Conservation (phyloP, 139 green algal genomes). For the Chlamydomonas schloesseri region DNA sequence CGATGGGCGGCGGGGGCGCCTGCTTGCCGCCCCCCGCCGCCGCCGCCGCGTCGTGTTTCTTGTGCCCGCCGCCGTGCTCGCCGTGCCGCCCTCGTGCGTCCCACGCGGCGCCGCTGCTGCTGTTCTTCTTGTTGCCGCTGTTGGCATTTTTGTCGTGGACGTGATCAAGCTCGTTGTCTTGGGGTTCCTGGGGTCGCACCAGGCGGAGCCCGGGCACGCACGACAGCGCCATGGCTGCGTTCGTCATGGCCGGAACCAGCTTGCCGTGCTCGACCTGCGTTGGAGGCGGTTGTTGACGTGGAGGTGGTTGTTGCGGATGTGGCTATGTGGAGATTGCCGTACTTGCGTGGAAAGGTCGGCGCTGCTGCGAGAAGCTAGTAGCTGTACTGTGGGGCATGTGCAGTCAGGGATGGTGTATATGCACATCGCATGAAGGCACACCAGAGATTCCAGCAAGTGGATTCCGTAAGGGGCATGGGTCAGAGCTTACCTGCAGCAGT, state of each 20-base stretch:
- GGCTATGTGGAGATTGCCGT: too few relatives aligned
- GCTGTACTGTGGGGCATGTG: too few relatives aligned
- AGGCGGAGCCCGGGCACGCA: not conserved
- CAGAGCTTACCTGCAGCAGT: not conserved
- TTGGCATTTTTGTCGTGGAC: not conserved
- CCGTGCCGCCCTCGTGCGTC: not conserved
- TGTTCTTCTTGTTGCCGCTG: not conserved
- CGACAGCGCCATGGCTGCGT: conserved; percentile 17
- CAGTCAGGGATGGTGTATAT: too few relatives aligned
- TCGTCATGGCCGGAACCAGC: not conserved
- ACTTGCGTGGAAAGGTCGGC: too few relatives aligned
- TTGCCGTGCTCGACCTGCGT: conserved; percentile 7
- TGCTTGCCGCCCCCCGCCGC: not conserved
- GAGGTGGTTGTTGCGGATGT: too few relatives aligned
- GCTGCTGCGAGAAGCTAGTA: too few relatives aligned
- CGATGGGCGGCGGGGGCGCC: not conserved
- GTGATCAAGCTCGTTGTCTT: not conserved
- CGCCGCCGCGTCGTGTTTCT: not conserved
- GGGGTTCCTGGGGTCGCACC: not conserved
- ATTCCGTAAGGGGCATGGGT: too few relatives aligned
- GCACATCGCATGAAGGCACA: too few relatives aligned
- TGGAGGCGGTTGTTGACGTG: too few relatives aligned
- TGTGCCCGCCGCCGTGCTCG: not conserved
- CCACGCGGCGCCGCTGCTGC: too few relatives aligned
- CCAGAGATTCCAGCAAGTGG: too few relatives aligned